These are phyloP conservation scores for Peltaster fructicola DNA, from an alignment of 2,329 filamentous ascomycete species.

Conservation along the genomic window DNA sequence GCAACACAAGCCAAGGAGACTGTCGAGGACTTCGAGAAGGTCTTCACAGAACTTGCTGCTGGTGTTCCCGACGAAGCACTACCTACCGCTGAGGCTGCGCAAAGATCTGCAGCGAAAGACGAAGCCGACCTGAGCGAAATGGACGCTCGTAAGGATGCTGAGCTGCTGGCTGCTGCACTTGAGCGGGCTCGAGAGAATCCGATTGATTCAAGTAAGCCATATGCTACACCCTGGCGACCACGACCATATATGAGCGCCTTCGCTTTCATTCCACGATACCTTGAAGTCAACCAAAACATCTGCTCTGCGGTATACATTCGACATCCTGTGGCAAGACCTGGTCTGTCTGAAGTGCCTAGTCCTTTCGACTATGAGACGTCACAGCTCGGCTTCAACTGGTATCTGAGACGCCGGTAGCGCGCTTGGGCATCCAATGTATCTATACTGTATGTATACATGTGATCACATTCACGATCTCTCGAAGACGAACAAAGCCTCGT, in stretches of 20 bases:
- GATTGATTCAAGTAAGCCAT: conserved; percentile 60
- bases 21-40: conserved; percentile 18
- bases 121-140: conserved; percentile 24
- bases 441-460: too few relatives aligned
- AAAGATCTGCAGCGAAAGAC: conserved; percentile 9
- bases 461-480: conserved; percentile 11
- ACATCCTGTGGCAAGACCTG: conserved; percentile 77
- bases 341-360: conserved; percentile 56
- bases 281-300: conserved; percentile 95
- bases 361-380: conserved; percentile 55
- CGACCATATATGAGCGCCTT: conserved; percentile 78
- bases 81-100: conserved; percentile 5
- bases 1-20: conserved; percentile 8
- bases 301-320: conserved; percentile 89
- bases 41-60: conserved; percentile 20
- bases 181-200: conserved; percentile 55
- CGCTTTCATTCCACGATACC: conserved; percentile 83
- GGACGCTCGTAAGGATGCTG: conserved; percentile 38
- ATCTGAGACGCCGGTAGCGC: conserved; percentile 65
- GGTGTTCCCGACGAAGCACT: conserved; percentile 26
- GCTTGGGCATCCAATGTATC: too few relatives aligned
- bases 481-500: conserved; percentile 57
- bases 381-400: conserved; percentile 86
- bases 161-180: conserved; percentile 39
- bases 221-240: conserved; percentile 79